phyloP scores from a whole-genome alignment of 2,329 filamentous ascomycete genomes.

The Colletotrichum sp. region DNA sequence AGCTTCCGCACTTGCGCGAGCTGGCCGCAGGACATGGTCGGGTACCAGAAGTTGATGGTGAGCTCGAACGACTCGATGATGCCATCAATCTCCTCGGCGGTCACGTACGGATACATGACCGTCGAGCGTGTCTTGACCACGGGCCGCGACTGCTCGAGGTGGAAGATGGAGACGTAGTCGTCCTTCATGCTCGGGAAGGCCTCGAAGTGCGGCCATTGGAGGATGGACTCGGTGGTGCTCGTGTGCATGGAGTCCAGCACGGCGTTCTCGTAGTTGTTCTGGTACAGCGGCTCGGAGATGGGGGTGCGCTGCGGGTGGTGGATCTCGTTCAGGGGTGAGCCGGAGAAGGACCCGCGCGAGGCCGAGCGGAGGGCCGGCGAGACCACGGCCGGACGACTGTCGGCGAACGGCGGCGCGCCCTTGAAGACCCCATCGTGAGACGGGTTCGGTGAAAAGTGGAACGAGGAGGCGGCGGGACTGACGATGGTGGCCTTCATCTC shows the following conservation, averaged over 20 bases:
- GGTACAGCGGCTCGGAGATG: slow-evolving; percentile 25
- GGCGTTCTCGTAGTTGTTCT: slow-evolving; percentile 47
- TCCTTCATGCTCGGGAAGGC: slow-evolving; percentile 46
- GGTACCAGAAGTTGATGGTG: slow-evolving; percentile 59
- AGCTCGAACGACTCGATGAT: slow-evolving; percentile 49
- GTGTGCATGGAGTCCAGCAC: slow-evolving; percentile 55
- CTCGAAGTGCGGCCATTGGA: slow-evolving; percentile 57
- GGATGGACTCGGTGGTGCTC: slow-evolving; percentile 55
- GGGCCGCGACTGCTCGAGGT: slow-evolving; percentile 48
- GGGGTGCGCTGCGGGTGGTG: slow-evolving; percentile 25
- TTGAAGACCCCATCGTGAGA: slow-evolving; percentile 12
- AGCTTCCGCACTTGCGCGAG: slow-evolving; percentile 35
- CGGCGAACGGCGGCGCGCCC: slow-evolving; percentile 6
- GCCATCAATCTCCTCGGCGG: slow-evolving; percentile 42
- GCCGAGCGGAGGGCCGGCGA: slow-evolving; percentile 27
- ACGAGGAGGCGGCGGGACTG: slow-evolving; percentile 14
- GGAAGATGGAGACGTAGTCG: slow-evolving; percentile 50
- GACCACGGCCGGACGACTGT: slow-evolving; percentile 9
- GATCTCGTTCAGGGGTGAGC: slow-evolving; percentile 23
- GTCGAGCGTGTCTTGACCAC: slow-evolving; percentile 37
- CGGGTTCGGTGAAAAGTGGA: slow-evolving; percentile 7
- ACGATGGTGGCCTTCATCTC: slow-evolving; percentile 49
- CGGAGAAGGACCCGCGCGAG: slow-evolving; percentile 24
- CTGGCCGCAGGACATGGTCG: slow-evolving; percentile 48
- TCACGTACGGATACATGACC: slow-evolving; percentile 47